These are phyloP conservation scores for Aspergillus amoenus DNA, from an alignment of 2,329 filamentous ascomycete genomes.

Conservation along the genomic window DNA sequence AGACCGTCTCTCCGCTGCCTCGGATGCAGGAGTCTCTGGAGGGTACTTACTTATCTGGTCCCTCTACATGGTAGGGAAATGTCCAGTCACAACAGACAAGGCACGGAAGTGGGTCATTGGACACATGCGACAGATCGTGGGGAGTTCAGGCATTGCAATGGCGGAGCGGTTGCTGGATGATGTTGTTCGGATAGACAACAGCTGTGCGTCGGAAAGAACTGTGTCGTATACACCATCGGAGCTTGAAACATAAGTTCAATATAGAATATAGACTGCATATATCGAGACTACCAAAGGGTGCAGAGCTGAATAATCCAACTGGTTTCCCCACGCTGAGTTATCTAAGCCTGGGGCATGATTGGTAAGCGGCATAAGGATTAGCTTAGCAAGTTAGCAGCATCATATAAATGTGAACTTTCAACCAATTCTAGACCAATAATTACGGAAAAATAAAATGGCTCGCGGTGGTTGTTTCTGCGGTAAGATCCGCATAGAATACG, in stretches of 20 bases:
- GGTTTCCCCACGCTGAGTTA: too few species aligned
- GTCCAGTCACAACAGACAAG: background rate
- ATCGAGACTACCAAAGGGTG: too few species aligned
- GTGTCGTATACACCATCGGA: too few species aligned
- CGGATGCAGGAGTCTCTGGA: conserved; percentile 11
- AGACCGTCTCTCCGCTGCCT: background rate
- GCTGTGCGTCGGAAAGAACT: too few species aligned
- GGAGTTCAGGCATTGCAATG: conserved; percentile 10
- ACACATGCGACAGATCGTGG: conserved; percentile 13
- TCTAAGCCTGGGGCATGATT: too few species aligned
- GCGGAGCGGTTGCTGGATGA: conserved; percentile 15
- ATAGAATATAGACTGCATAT: too few species aligned
- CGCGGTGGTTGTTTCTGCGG: background rate
- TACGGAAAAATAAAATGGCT: background rate
- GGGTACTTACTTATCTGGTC: conserved; percentile 19
- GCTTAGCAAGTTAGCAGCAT: too few species aligned
- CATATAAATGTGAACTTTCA: too few species aligned
- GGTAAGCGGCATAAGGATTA: too few species aligned
- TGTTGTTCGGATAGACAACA: conserved; percentile 12
- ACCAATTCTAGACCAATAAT: too few species aligned
- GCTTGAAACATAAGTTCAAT: too few species aligned
- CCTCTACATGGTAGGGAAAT: conserved; percentile 19
- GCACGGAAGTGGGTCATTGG: conserved; percentile 18
- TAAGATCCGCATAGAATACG: background rate
- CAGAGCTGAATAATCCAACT: too few species aligned